Base-by-base conservation (phyloP, 1,284 basidiomycete species). In the Rhodotorula sp. region DNA sequence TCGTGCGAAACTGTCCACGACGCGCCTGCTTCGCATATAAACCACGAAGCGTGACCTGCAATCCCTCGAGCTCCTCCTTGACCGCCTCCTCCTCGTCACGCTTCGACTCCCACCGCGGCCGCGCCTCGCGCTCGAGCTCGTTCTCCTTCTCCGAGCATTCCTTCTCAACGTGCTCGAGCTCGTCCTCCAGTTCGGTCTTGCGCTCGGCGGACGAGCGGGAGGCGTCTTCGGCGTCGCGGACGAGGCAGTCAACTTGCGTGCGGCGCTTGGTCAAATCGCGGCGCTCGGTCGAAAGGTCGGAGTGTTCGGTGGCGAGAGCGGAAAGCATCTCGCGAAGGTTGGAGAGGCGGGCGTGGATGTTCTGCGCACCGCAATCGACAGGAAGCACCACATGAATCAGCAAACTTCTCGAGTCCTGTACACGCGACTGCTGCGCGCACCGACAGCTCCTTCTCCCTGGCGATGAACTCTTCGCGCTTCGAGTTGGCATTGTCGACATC, bases 1-100 rank as follows among this genome's bases (percentile, higher is more conserved):
- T 88, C 20, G 89, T 90, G n/a, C 86, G 82, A 82, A 95, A 97
- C 76, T 90, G 90, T 62, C 88, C 86, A 34, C 89, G 84, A 36
- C 94, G 89, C 1, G 92, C 92, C 79, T 92, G 91, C 79, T 96
- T 96, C 13, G 90, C 88, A 77, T 89, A 91, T 2, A 97, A 82
- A 0, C 89, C 86, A 2, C 86, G 84, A 5, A 96, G 82, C 60
- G 84, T 85, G 0, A 89, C 87, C 60, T 86, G 85, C 0, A 87
- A 87, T 52, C 88, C 86, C 71, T 93, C 91, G 73, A 94, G 84
- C 32, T 48, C 82, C 85, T 70, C 59, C 7, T 53, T 36, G 19
- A 3, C 27, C 36, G 29, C 8, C 32, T 39, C 27, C 29, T 61
- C 49, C 17, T 53, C 60, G 1, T 22, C 29, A 22, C 39, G 36